Base-by-base conservation (phyloP, 805 yeast species). In the Suhomyces sp. region DNA sequence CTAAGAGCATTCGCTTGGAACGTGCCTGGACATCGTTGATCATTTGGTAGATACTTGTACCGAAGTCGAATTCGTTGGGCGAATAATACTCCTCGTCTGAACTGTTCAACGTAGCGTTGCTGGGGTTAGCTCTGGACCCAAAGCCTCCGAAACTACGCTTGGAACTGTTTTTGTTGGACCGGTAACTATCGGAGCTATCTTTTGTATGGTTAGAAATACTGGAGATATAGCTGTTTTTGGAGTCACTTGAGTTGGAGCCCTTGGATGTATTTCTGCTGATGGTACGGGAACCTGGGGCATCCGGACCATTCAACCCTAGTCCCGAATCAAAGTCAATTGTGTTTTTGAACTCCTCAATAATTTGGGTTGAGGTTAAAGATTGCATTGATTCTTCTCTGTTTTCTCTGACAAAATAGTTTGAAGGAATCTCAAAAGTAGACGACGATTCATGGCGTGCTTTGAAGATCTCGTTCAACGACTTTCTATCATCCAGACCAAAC, bases 31-130 rank as follows among this genome's bases (percentile, higher is more conserved):
- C 46, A 20, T 47, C 50, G 31, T 47, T 44, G 17, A 47, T 39
- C 40, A 47, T 22, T 9, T 41, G 29, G 21, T 47, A 47, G 22
- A 40, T 15, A 21, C 29, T 41, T 2, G 20, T 47, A n/a, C 43
- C 27, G 21, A 55, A 50, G 10, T 60, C 62, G 52, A 62, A 64
- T 41, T 70, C 74, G 21, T 65, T 65, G 4, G 69, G 65, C 15
- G 74, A 67, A 50, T 54, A 70, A 53, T 60, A 69, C 54, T 71
- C 75, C 2, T 69, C 72, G 17, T 68, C 73, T 10, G 72, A 61
- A 24, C 64, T 64, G 20, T 60, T 53, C 52, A 47, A 35, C 20
- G 58, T 53, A 43, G 21, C 33, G 27, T 48, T 50, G 29, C 53
- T 45, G 25, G 35, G 12, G 19, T 45, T 49, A 20, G 43, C 41